phyloP scores from a whole-genome alignment of 176 grass and related monocot species.

The Elymus sibiricus region DNA sequence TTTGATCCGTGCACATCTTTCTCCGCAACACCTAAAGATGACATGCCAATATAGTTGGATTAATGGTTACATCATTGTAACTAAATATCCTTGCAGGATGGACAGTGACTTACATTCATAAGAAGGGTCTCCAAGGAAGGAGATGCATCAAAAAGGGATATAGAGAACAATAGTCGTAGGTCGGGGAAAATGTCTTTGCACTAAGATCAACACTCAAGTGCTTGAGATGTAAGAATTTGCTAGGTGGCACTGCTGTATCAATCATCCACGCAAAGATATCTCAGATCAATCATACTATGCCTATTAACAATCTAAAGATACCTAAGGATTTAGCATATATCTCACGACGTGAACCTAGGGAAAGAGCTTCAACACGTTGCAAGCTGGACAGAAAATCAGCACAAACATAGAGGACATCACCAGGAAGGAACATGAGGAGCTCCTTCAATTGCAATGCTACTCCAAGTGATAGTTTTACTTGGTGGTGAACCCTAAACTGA shows the following conservation, averaged over 20 bases:
- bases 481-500: too few species aligned
- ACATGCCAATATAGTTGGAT: neutral
- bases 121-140: constrained; percentile 29
- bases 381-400: neutral
- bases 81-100: neutral
- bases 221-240: constrained; percentile 1
- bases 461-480: too few species aligned
- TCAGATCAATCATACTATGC: neutral
- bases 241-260: neutral
- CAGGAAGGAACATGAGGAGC: neutral
- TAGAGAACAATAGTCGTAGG: constrained; percentile 11
- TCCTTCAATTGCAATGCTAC: too few species aligned
- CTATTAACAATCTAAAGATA: too few species aligned
- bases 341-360: neutral
- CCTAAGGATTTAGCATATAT: neutral
- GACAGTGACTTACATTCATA: neutral
- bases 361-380: neutral
- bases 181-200: neutral
- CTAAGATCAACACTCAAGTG: neutral
- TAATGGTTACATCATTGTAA: neutral
- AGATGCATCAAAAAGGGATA: constrained; percentile 7
- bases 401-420: neutral
- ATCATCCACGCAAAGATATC: neutral
- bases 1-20: neutral
- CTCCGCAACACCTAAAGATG: too few species aligned